phyloP scores from a whole-genome alignment of 129 eudicot genomes.

The Centella asiatica region DNA sequence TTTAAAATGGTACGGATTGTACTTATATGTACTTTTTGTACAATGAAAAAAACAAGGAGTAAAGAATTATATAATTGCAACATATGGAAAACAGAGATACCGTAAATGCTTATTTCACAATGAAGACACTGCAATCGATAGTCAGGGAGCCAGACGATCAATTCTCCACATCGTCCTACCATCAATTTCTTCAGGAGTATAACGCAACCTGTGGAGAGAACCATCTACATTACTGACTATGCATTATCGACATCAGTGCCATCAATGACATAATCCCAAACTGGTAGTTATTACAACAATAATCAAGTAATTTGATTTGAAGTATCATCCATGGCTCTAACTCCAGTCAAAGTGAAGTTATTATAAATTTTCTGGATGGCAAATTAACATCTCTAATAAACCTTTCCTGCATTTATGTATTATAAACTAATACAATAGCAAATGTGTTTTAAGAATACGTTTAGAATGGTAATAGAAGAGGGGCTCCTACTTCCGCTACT shows the following conservation, averaged over 20 bases:
- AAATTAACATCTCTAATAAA: no score
- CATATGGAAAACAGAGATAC: no score
- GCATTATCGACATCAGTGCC: neutral
- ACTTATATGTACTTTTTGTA: no score
- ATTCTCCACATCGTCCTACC: slow-evolving; percentile 54
- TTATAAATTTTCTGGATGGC: neutral
- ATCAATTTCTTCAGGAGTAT: slow-evolving; percentile 40
- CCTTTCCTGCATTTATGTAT: neutral
- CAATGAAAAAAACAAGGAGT: no score
- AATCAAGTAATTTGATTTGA: no score
- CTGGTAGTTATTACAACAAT: no score
- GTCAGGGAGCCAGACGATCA: slow-evolving; percentile 89
- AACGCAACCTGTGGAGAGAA: slow-evolving; percentile 50
- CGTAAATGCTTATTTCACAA: slow-evolving; percentile 25
- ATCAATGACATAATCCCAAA: neutral
- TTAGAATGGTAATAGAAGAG: no score
- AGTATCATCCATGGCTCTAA: neutral
- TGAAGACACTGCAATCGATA: slow-evolving; percentile 33
- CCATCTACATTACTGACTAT: no score
- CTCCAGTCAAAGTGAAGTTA: neutral
- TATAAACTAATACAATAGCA: neutral
- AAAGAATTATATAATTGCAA: no score
- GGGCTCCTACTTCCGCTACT: no score
- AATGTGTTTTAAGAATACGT: neutral
- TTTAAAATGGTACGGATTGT: no score